phyloP scores from a whole-genome alignment of 345 rosid genomes.

The Erucastrum elatum region DNA sequence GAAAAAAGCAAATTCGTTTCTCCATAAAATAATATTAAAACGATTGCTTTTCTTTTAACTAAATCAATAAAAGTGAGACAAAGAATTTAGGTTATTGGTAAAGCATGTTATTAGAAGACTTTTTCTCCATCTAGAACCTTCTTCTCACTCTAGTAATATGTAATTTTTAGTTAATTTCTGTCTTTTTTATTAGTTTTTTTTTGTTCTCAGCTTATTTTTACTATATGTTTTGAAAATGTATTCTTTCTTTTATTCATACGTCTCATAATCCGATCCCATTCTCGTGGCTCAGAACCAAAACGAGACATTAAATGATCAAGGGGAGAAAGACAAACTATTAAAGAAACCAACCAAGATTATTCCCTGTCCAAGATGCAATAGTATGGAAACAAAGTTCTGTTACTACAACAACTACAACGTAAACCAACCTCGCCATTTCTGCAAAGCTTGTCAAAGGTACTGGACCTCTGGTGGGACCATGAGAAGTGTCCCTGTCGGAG shows the following conservation, averaged over 20 bases:
- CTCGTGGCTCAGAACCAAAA: conserved; percentile 21
- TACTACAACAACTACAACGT: conserved; percentile 90
- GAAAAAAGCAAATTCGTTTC: conserved; percentile 28
- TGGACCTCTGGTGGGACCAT: conserved; percentile 95
- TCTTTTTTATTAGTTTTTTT: not conserved
- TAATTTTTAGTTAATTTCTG: not conserved
- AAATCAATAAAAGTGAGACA: conserved; percentile 4
- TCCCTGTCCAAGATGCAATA: conserved; percentile 84
- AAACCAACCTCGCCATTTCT: conserved; percentile 91
- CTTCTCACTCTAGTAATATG: not conserved
- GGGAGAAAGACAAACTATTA: conserved; percentile 49
- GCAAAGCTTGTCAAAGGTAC: conserved; percentile 93
- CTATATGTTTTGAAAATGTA: not conserved
- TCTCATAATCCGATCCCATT: not conserved
- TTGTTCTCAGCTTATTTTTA: not conserved
- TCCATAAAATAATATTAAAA: conserved; percentile 13
- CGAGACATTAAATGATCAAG: conserved; percentile 16
- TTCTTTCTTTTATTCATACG: not conserved
- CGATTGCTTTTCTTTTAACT: not conserved
- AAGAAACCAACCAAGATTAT: conserved; percentile 88
- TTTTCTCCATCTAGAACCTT: conserved; percentile 27
- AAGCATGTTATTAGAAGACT: conserved; percentile 17
- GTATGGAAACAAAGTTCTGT: conserved; percentile 88
- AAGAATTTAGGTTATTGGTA: conserved; percentile 10
- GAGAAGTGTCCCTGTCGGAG: conserved; percentile 90